Conservation (phyloP, 140 eudicot genomes). For the Bidens hawaiensis region DNA sequence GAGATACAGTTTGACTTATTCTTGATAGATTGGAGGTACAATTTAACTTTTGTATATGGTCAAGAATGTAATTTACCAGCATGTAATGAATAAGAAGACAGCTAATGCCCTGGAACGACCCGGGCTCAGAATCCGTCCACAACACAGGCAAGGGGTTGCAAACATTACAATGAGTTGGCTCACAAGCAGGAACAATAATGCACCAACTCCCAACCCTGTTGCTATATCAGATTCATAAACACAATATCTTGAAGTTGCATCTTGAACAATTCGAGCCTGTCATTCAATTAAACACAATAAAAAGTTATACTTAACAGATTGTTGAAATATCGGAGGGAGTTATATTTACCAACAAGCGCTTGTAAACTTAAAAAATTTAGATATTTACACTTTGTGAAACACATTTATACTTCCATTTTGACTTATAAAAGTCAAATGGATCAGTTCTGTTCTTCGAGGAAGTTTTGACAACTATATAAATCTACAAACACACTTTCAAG, state of each 20-base stretch:
- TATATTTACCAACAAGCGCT: not conserved
- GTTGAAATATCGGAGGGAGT: not conserved
- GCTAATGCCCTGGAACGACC: slow-evolving; percentile 77
- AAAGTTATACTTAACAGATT: too few species aligned
- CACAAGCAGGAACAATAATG: slow-evolving; percentile 59
- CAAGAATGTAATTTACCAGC: slow-evolving; percentile 58
- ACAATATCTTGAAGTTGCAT: slow-evolving; percentile 50
- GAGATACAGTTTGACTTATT: too few species aligned
- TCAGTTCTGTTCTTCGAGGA: not conserved
- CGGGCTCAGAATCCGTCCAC: slow-evolving; percentile 80
- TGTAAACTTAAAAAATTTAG: not conserved
- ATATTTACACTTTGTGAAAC: not conserved
- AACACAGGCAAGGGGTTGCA: slow-evolving; percentile 82
- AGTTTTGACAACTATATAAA: not conserved
- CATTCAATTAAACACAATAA: slow-evolving; percentile 1
- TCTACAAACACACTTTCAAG: not conserved
- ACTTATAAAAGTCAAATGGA: not conserved
- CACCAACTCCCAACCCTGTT: slow-evolving; percentile 78
- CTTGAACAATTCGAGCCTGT: slow-evolving; percentile 51
- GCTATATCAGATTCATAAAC: slow-evolving; percentile 73
- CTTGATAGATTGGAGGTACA: too few species aligned
- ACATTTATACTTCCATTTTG: not conserved
- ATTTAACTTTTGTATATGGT: not conserved
- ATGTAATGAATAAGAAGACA: slow-evolving; percentile 68
- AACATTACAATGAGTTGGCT: slow-evolving; percentile 78